Base-by-base conservation (phyloP, 305 asterid species). In the Rubia tinctorum region DNA sequence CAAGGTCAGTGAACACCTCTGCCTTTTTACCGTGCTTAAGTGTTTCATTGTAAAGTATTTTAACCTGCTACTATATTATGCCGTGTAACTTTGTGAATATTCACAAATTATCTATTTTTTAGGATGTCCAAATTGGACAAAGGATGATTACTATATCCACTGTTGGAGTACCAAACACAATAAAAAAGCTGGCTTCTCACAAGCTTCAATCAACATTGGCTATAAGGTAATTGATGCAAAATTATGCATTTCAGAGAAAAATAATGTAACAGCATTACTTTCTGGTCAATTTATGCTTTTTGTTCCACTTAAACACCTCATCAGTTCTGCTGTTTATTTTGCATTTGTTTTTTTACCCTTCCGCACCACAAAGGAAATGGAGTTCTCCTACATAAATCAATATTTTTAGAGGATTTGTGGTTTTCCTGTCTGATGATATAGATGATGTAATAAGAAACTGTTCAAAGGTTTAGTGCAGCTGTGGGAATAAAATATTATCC, bases 61-160 rank as follows among this genome's bases (percentile, higher is more conserved):
- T 30, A 68, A 59, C 34, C 34, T 30, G 34, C 13, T 68, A 44
- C 25, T 37, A 15, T 17, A 1, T 30, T 30, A 30, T 30, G 3
- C 34, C 1, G 34, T 45, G 72, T 47, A 47, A 45, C 12, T 69
- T 18, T 73, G 62, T 68, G 40, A 14, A 55, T 64, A 30, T 65
- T 74, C 34, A 45, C 40, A 40, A 39, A 34, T 45, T 47, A 12
- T 68, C 51, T 72, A 37, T 77, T 74, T 66, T 49, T 72, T 51
- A 94, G 98, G 99, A 94, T 86, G 78, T 91, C 76, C 85, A 86
- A 86, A 94, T 94, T 71, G 99, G 99, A 71, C 99, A 94, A 84
- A 86, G 99, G 90, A 94, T 94, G 99, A 94, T 91, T 71, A 94
- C 98, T 67, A 94, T 94, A 80, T 91, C 99, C 13, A 91, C 99